Percentiles rank a stretch among this genome's conserved stretches.
These are phyloP conservation scores for Haplosporangium gracile DNA, from an alignment of 192 early-diverging fungal species.

Conservation along the genomic window DNA sequence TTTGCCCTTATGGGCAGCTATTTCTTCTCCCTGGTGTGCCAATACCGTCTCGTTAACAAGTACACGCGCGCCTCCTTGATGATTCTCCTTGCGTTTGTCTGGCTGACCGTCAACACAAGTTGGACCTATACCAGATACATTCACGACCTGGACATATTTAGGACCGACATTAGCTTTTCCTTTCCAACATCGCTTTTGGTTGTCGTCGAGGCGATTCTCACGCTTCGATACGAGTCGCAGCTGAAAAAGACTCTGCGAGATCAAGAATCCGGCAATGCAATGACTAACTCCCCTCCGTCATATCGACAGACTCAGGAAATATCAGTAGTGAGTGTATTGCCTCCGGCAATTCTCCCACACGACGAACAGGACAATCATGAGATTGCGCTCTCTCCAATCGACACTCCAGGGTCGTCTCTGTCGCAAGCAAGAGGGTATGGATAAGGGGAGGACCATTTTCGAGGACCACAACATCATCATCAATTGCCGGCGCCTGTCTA, in stretches of 20 bases:
- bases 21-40: neutral
- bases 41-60: neutral
- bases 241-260: neutral
- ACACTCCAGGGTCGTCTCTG: neutral
- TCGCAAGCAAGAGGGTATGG: neutral
- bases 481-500: neutral
- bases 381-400: neutral
- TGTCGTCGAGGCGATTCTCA: neutral
- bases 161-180: neutral
- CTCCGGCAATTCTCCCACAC: neutral
- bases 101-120: neutral
- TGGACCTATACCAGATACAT: neutral
- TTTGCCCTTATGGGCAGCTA: neutral
- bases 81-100: constrained; percentile 2
- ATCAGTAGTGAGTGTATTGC: neutral
- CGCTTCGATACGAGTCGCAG: neutral
- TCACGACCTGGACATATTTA: neutral
- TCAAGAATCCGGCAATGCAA: neutral
- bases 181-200: neutral
- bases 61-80: neutral
- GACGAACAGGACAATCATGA: neutral
- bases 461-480: neutral
- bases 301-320: neutral
- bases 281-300: neutral
- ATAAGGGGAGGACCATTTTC: neutral